Conservation (phyloP, 2,329 filamentous ascomycete genomes). For the Teratosphaeriaceae sp. region DNA sequence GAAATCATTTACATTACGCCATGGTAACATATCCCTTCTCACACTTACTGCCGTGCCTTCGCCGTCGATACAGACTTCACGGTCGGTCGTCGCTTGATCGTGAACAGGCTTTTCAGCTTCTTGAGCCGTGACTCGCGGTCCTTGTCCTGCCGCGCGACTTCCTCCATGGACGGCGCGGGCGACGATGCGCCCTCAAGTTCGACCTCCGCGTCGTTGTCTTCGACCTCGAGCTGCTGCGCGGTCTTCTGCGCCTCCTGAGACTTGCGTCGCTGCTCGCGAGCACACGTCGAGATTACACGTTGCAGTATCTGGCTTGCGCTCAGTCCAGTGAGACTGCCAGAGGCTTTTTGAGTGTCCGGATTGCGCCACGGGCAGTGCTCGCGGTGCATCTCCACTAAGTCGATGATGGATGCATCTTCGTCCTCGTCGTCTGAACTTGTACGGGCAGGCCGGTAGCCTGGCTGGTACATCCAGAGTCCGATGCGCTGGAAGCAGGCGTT, state of each 20-base stretch:
- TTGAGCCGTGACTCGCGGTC: constrained; percentile 28
- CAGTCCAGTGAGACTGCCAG: constrained; percentile 25
- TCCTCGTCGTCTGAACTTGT: constrained; percentile 26
- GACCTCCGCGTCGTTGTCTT: constrained; percentile 7
- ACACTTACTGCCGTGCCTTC: background rate
- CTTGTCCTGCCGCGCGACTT: constrained; percentile 27
- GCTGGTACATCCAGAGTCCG: constrained; percentile 89
- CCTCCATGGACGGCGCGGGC: constrained; percentile 18
- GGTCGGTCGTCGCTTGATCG: constrained; percentile 21
- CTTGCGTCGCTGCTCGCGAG: constrained; percentile 25
- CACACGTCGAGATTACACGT: constrained; percentile 24
- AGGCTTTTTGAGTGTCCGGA: constrained; percentile 24
- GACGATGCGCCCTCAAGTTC: background rate
- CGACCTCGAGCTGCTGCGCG: constrained; percentile 1
- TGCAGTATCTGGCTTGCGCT: constrained; percentile 29
- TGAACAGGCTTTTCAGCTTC: constrained; percentile 30
- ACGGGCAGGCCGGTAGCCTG: constrained; percentile 36
- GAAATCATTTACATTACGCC: background rate
- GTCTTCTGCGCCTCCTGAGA: constrained; percentile 15
- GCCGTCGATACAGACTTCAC: background rate
- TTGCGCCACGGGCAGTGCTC: constrained; percentile 35
- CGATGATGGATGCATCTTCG: constrained; percentile 14
- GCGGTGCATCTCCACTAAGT: constrained; percentile 30
- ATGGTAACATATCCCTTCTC: background rate
- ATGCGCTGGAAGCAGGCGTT: constrained; percentile 80